Evolutionary conservation across 768 basidiomycete genomes (phyloP), one percentile per base, ranked within the genome.

Genomic region (Rhizopogon rudus): DNA sequence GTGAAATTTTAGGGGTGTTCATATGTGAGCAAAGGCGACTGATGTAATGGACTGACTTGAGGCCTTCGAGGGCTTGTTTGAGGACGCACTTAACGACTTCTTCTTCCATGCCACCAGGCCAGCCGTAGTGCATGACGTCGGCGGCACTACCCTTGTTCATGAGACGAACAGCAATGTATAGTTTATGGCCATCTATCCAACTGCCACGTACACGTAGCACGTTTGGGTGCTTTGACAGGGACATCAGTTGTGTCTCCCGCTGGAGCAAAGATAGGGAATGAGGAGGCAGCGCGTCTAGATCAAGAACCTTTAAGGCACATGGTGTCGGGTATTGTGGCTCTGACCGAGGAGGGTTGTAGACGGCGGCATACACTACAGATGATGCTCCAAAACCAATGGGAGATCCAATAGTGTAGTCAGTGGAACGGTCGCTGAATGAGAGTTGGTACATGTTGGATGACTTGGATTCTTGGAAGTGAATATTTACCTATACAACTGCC

Each of bases 311-410:
- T 64, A 95, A 80, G 0, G 93, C 88, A 63, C 88, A 90, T 16
- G 87, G 78, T 35, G 80, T 75, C 5, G 76, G 74, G 44, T 51
- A 71, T 39, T 57, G 69, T 20, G 61, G 68, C 54, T 66, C 70
- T 33, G 59, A 65, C 53, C 55, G 73, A 62, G 79, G 56, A 5
- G 79, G 75, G 6, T 74, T 78, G 67, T 84, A 94, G 1, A 75
- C 70, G 0, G 94, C 94, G 13, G 84, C 71, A 64, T 95, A 93
- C 6, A 98, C 95, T 53, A 87, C 88, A 0, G 95, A 96, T 3
- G 92, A 93, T 2, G 95, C 88, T 17, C 95, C 95, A 62, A 89
- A 94, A 1, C 94, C 93, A 51, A 95, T 93, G 17, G 91, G 81
- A 7, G 79, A 70, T 14, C 89, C 90, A 39, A 90, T 77, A 17